Percentiles rank a stretch among this genome's conserved stretches.
Evolutionary conservation across 352 stramenopile genomes (phyloP).

Genomic region (Pythium biforme): DNA sequence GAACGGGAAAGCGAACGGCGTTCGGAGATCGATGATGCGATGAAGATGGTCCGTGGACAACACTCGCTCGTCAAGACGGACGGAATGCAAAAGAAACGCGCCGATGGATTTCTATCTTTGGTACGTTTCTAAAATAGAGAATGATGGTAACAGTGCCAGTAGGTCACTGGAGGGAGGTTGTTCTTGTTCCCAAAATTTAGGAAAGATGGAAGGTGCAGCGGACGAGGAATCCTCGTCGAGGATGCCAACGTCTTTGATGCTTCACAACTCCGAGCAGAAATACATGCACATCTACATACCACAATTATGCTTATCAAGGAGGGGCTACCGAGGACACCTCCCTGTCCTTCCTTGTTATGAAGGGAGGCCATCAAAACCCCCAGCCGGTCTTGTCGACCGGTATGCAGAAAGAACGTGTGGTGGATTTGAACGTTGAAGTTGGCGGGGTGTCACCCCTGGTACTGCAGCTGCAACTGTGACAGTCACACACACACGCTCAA

Average conservation of each 20-base stretch:
- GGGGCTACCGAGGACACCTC: too few species aligned
- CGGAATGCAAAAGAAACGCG: slow-evolving; percentile 2
- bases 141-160: not conserved
- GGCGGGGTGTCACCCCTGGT: too few species aligned
- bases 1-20: not conserved
- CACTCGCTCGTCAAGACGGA: not conserved
- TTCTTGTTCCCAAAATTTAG: not conserved
- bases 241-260: too few species aligned
- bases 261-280: too few species aligned
- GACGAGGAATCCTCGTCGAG: too few species aligned
- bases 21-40: not conserved
- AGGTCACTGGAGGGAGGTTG: not conserved
- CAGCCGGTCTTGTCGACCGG: too few species aligned
- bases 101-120: not conserved
- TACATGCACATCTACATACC: too few species aligned
- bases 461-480: not conserved
- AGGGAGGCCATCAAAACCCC: too few species aligned
- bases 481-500: too few species aligned
- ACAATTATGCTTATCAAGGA: too few species aligned
- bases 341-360: too few species aligned
- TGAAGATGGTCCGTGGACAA: slow-evolving; percentile 13
- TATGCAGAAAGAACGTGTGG: not conserved
- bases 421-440: not conserved
- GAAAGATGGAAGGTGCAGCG: not conserved
- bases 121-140: slow-evolving; percentile 5